A percentile compares a stretch with the other conserved stretches of the same genome.
Conservation (phyloP, 208 protist genomes). For the Acanthamoeba sp. region DNA sequence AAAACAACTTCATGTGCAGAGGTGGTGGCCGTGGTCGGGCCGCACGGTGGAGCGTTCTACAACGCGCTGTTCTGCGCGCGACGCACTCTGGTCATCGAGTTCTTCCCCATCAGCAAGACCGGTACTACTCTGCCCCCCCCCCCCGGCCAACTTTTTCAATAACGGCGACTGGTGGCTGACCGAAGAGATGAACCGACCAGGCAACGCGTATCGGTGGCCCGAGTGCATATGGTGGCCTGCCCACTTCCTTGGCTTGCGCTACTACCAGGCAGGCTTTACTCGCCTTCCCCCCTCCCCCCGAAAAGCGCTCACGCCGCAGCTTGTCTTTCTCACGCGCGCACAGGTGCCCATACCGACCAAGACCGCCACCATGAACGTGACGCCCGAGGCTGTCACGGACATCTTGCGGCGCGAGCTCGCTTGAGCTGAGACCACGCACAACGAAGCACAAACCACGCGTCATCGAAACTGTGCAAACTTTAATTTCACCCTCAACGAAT, state of each 20-base stretch:
- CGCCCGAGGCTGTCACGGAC: background rate
- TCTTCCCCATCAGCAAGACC: slow-evolving; percentile 22
- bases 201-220: background rate
- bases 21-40: slow-evolving; percentile 34
- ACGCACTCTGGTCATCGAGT: slow-evolving; percentile 36
- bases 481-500: no score
- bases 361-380: background rate
- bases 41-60: slow-evolving; percentile 63
- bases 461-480: no score
- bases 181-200: no score
- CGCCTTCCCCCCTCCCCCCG: no score
- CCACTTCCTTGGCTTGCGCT: background rate
- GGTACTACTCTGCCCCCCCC: background rate
- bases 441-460: no score
- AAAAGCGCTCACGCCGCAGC: no score
- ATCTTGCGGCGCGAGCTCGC: background rate
- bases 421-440: background rate
- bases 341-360: background rate
- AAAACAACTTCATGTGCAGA: no score
- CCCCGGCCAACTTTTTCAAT: background rate
- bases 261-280: slow-evolving; percentile 44
- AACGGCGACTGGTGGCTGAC: no score
- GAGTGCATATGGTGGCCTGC: slow-evolving; percentile 57
- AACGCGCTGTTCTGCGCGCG: slow-evolving; percentile 22
- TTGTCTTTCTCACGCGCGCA: no score